Base-by-base conservation (phyloP, 108 stramenopile genomes). In the Skeletonema marinoi region DNA sequence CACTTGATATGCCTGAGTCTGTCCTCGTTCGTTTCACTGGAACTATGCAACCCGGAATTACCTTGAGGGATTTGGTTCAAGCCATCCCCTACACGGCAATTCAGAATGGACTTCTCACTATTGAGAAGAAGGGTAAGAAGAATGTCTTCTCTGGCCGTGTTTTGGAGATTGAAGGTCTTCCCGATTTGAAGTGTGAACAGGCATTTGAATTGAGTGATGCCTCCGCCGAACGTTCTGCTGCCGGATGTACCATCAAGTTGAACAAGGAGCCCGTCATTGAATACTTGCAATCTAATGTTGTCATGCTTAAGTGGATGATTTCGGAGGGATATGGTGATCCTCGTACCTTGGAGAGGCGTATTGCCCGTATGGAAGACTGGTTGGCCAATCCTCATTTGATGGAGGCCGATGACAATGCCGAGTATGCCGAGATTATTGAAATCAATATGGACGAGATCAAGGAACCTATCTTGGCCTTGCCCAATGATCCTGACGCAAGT, bases 301-400 rank as follows among this genome's bases (percentile, higher is more conserved):
- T 95, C 78, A 94, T 98, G 92, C 93, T 98, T 74, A 96, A 97
- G 82, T 98, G 97, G 97, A 98, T 98, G 97, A 96, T 98, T 85
- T 71, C 89, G 21, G 96, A 98, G 85, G 97, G 97, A 63, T 98
- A 98, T 74, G 97, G 97, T 16, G 96, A 98, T 80, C 85, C 86
- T 60, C 93, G 96, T 30, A 98, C 96, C 21, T 71, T 98, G 70
- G 96, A 96, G 72, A 89, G 97, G 35, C 96, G 97, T 69, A 94
- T 98, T 78, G 93, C 93, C 29, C 90, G 93, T 59, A 98, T 98
- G 97, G 91, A 98, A 77, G 94, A 95, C 60, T 98, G 95, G 95
- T 70, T 98, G 41, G 88, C 87, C 38, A 84, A 94, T 77, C 97
- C 97, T 41, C 80, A 83, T 16, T 78, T 96, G 61, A 87, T 98